phyloP scores from a whole-genome alignment of 495 filamentous ascomycete genomes.

The Diplogelasinospora grovesii region DNA sequence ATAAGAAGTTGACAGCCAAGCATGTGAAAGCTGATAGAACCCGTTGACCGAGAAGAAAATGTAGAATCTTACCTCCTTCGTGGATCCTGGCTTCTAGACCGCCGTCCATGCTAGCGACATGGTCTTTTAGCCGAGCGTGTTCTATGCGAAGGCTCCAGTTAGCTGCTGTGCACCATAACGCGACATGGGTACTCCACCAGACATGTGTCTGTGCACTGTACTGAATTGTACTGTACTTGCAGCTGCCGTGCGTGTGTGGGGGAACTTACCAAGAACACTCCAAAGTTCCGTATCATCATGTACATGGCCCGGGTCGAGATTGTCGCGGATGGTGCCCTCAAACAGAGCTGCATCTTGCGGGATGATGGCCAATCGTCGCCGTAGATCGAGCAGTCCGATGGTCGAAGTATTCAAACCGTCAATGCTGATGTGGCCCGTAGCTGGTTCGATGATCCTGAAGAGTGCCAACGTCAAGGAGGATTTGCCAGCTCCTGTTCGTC shows the following conservation, averaged over 20 bases:
- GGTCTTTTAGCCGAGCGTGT: constrained; percentile 87
- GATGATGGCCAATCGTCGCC: constrained; percentile 91
- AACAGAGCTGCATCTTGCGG: constrained; percentile 97
- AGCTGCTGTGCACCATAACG: constrained; percentile 14
- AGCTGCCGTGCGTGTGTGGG: no score
- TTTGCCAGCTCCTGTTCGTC: constrained; percentile 94
- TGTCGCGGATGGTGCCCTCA: constrained; percentile 91
- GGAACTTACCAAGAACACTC: constrained; percentile 85
- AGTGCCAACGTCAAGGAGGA: constrained; percentile 88
- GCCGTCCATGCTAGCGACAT: constrained; percentile 81
- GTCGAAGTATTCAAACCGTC: constrained; percentile 82
- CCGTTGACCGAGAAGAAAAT: constrained; percentile 1
- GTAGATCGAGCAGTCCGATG: constrained; percentile 84
- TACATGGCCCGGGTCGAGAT: constrained; percentile 89
- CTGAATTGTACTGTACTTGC: no score
- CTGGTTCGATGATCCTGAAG: constrained; percentile 92
- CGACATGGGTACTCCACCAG: no score
- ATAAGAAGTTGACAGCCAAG: no score
- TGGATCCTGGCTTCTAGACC: constrained; percentile 84
- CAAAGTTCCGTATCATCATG: constrained; percentile 97
- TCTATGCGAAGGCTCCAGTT: constrained; percentile 47
- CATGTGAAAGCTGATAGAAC: neutral
- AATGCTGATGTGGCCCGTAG: constrained; percentile 74
- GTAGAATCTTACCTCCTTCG: constrained; percentile 71
- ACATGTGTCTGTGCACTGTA: no score